These are phyloP conservation scores for Urochloa ruziziensis DNA, from an alignment of 176 grass and related monocot genomes.

Conservation along the genomic window DNA sequence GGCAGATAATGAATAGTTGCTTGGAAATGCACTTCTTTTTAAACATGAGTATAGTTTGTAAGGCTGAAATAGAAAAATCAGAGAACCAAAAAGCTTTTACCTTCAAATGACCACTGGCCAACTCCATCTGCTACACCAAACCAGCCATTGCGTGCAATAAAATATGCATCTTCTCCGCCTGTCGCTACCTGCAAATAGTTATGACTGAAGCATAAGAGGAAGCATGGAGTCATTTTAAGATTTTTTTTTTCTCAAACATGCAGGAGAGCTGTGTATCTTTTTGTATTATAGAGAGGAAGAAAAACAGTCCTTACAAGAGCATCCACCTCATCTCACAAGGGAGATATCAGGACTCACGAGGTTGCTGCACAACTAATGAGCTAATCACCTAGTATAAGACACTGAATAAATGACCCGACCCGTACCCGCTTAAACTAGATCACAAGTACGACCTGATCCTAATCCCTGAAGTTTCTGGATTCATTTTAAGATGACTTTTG, in stretches of 20 bases:
- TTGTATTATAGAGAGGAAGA: too few species aligned
- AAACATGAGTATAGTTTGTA: neutral
- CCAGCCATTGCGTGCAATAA: constrained; percentile 60
- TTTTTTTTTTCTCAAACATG: too few species aligned
- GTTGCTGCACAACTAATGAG: too few species aligned
- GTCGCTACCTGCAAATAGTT: constrained; percentile 51
- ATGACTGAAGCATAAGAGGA: neutral
- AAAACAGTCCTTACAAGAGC: too few species aligned
- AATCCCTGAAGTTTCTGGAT: too few species aligned
- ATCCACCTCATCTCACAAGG: too few species aligned
- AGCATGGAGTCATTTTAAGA: neutral
- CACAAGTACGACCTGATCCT: too few species aligned
- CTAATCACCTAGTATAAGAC: too few species aligned
- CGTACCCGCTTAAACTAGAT: too few species aligned
- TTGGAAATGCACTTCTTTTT: neutral
- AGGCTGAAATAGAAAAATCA: constrained; percentile 15
- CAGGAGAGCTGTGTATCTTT: too few species aligned
- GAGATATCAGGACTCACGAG: too few species aligned
- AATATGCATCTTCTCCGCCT: constrained; percentile 96
- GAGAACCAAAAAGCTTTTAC: constrained; percentile 27
- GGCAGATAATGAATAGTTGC: neutral
- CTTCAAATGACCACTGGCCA: constrained; percentile 97
- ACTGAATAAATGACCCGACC: too few species aligned
- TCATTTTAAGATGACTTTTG: neutral
- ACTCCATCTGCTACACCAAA: constrained; percentile 96